Percentiles rank a stretch among this genome's conserved stretches.
Evolutionary conservation across 2,329 filamentous ascomycete genomes (phyloP).

Genomic region (Podosphaera aphanis): DNA sequence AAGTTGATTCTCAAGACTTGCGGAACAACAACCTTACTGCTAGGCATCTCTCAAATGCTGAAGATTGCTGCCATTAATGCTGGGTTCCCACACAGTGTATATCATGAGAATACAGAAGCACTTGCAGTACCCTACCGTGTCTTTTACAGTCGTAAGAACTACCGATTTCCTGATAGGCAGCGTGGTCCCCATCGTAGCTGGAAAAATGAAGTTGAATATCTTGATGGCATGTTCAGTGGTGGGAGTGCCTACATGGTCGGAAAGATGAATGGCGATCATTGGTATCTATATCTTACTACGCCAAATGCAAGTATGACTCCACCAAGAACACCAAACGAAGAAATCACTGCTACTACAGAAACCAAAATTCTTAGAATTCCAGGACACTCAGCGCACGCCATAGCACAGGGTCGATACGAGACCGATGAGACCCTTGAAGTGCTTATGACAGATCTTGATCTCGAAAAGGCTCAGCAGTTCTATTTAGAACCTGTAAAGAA

Average conservation of each 20-base stretch:
- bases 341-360: conserved; percentile 18
- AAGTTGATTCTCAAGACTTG: conserved; percentile 98
- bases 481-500: conserved; percentile 58
- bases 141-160: conserved; percentile 98
- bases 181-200: conserved; percentile 88
- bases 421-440: conserved; percentile 60
- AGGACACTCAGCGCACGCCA: conserved; percentile 13
- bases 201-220: conserved; percentile 80
- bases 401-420: conserved; percentile 18
- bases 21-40: conserved; percentile 80
- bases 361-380: conserved; percentile 16
- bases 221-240: conserved; percentile 75
- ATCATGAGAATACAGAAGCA: conserved; percentile 41
- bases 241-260: conserved; percentile 98
- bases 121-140: conserved; percentile 81
- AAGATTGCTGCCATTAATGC: conserved; percentile 74
- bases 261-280: conserved; percentile 99
- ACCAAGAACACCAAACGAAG: conserved; percentile 47
- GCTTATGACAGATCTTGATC: conserved; percentile 48
- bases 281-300: conserved; percentile 92
- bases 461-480: conserved; percentile 46
- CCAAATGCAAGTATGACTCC: conserved; percentile 58
- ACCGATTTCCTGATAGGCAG: conserved; percentile 84
- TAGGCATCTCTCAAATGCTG: conserved; percentile 70
- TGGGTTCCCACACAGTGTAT: conserved; percentile 64